Evolutionary conservation across 495 filamentous ascomycete species (phyloP), one percentile per base, ranked within the genome.

Genomic region (Penicillium ucsense): DNA sequence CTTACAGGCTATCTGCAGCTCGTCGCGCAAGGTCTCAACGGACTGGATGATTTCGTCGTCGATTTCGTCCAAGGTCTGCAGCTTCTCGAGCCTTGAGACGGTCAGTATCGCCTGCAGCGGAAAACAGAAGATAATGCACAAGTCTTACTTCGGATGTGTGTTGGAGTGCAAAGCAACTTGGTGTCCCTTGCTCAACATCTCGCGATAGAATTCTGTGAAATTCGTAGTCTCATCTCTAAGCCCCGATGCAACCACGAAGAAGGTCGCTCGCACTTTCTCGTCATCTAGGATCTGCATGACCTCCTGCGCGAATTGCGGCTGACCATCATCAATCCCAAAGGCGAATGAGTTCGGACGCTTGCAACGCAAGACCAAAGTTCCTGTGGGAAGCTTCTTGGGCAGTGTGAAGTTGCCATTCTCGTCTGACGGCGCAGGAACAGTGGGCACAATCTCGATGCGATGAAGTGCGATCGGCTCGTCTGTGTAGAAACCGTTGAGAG

Each of bases 301-400:
- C 49, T 76, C 56, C 52, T 80, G 71, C 4, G 84, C 82, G 47
- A 71, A 73, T 32, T 67, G 47, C 5, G 85, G 85, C 49, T 78
- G 68, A 5, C 85, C 85, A 62, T 89, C 85, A 61, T 89, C 85
- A 54, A 89, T 89, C 43, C 85, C 85, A 60, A 89, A 86, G 0
- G 85, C 85, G 61, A 89, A 87, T 0, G 77, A 81, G 57, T 86
- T 84, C 39, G 85, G 83, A 6, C 82, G 72, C 35, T 72, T 81
- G 71, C 85, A 89, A 8, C 74, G 66, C 49, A 88, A 80, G 34
- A 80, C 63, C 34, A 89, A 62, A 3, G 63, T 67, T 4, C 83
- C 84, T 1, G 72, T 82, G 0, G 81, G 73, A 10, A 85, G 60
- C 63, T 87, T 88, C 37, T 62, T 55, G 2, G 83, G 81, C 30